Evolutionary conservation across 805 yeast species (phyloP).

Genomic region (Ogataea naganishii): DNA sequence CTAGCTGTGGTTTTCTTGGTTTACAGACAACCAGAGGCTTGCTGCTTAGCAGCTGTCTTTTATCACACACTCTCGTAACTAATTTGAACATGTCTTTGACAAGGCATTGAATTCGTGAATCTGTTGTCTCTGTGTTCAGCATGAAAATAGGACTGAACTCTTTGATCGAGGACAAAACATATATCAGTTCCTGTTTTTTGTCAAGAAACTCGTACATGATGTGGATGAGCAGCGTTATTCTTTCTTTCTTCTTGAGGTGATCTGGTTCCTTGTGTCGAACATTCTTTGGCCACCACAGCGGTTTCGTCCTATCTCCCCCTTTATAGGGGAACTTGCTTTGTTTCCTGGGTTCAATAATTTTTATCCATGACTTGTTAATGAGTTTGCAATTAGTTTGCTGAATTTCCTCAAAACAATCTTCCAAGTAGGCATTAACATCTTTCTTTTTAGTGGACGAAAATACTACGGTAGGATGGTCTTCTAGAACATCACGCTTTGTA

Average conservation of each 20-base stretch:
- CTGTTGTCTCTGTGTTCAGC: too few relatives aligned
- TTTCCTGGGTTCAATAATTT: conserved; percentile 54
- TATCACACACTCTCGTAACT: too few relatives aligned
- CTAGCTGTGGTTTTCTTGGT: too few relatives aligned
- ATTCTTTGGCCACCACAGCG: conserved; percentile 63
- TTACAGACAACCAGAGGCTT: too few relatives aligned
- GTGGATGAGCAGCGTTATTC: conserved; percentile 39
- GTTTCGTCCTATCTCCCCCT: conserved; percentile 36
- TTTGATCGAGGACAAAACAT: too few relatives aligned
- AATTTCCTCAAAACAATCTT: conserved; percentile 26
- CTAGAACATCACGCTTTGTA: background rate
- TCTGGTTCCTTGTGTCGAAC: conserved; percentile 67
- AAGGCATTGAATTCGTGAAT: too few relatives aligned
- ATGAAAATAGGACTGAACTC: too few relatives aligned
- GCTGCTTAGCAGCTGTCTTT: too few relatives aligned
- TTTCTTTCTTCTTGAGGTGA: conserved; percentile 52
- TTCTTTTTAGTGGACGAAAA: conserved; percentile 13
- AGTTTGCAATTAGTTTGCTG: conserved; percentile 51
- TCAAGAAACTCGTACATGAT: conserved; percentile 23
- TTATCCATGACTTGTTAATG: conserved; percentile 63
- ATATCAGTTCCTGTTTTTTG: conserved; percentile 11
- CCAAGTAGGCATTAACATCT: conserved; percentile 15
- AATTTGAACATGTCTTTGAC: too few relatives aligned
- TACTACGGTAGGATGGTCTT: too few relatives aligned
- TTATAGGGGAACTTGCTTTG: conserved; percentile 60